Evolutionary conservation across 306 rosid genomes (phyloP), one percentile per base, ranked within the genome.

Genomic region (Lathyrus oleraceus): DNA sequence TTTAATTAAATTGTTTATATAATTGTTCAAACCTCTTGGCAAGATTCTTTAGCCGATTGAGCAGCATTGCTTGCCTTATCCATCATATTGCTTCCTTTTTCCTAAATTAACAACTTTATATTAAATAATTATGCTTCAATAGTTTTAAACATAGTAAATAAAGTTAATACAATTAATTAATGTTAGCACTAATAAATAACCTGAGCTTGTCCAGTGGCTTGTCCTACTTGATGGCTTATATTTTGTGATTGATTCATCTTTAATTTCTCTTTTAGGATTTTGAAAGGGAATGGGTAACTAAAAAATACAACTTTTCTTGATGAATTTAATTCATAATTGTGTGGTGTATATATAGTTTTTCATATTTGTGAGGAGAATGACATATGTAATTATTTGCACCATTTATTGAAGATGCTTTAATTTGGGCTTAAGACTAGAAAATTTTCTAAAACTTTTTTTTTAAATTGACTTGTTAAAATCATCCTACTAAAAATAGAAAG

Each of bases 201-300:
- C 69, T 78, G 68, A 54, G 81, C 76, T 71, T 86, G 84, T 67
- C 87, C 86, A 25, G 32, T 52, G 64, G 73, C 76, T 71, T 77
- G 79, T 59, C 85, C 85, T 15, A 84, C 85, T 76, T 86, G 81
- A 0, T 62, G 19, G 67, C 77, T 72, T 6, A 30, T 1, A 8
- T 67, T 69, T 16, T 87, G 71, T 32, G 79, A 70, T 53, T 59
- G 67, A 47, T 86, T 23, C 88, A 81, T 84, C 23, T 38, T 81
- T 13, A 2, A 61, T 53, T 68, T 65, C 27, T 47, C 3, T 69
- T 69, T 6, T 58, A 5, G 8, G 6, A 20, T 35, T 23, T 62
- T 67, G 32, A 30, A 51, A 68, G 61, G 6, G 19, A 63, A 1
- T 57, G 25, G 13, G 3, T 43, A 52, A 8, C 12, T 60, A 14